Percentiles rank a stretch among this genome's conserved stretches.
Conservation (phyloP, 2,329 filamentous ascomycete genomes). For the Penicillium sp. region DNA sequence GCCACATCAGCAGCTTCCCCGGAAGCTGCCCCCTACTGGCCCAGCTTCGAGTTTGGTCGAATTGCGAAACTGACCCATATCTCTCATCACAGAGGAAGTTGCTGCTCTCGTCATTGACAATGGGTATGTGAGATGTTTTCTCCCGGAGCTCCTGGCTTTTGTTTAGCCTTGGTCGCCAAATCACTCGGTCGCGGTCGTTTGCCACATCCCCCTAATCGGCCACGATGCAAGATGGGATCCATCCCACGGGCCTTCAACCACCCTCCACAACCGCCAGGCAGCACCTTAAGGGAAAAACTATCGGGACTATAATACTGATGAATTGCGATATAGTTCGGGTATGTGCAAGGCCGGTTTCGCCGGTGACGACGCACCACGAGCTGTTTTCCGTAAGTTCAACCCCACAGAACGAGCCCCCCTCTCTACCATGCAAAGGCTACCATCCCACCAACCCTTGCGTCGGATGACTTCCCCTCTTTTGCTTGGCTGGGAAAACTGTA, state of each 20-base stretch:
- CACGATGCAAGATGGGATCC: constrained; percentile 14
- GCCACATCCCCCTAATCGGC: constrained; percentile 18
- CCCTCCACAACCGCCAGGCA: neutral
- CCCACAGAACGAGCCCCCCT: constrained; percentile 22
- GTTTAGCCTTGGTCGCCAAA: constrained; percentile 21
- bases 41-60: constrained; percentile 11
- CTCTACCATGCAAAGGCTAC: constrained; percentile 16
- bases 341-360: constrained; percentile 99
- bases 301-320: constrained; percentile 24
- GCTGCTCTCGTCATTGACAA: constrained; percentile 99
- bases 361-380: constrained; percentile 99
- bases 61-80: constrained; percentile 37
- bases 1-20: constrained; percentile 30
- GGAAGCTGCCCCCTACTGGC: constrained; percentile 15
- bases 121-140: constrained; percentile 73
- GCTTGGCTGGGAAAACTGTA: neutral
- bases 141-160: constrained; percentile 25
- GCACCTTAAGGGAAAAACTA: neutral
- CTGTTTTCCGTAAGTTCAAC: constrained; percentile 94
- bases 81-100: constrained; percentile 81
- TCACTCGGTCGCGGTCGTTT: constrained; percentile 23
- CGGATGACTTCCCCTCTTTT: constrained; percentile 13
- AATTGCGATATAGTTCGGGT: constrained; percentile 71
- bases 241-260: constrained; percentile 16
- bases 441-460: constrained; percentile 30